Evolutionary conservation across 257 asterid genomes (phyloP), one percentile per base, ranked within the genome.

Genomic region (Hygrophila difformis): DNA sequence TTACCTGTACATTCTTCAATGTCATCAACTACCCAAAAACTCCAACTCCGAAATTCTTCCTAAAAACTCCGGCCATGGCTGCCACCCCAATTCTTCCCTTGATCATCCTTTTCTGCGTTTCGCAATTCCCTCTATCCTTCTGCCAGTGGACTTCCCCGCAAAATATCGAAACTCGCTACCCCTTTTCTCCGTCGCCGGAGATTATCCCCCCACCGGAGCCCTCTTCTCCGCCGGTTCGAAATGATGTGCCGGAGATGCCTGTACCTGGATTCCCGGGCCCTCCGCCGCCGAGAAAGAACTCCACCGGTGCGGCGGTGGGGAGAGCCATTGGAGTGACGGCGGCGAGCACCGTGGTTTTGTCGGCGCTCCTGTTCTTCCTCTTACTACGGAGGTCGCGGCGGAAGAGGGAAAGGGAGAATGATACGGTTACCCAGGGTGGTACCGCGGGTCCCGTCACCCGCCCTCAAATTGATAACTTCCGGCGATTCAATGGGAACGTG

Each of bases 321-420:
- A 71, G 51, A 11, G 91, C 94, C 35, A 62, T 87, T 42, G 93
- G 80, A 0, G 68, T 49, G 18, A 79, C 94, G 0, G 93, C 81
- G 1, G 91, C 89, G 0, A 42, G 67, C 50, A 67, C 89, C 8
- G 17, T 81, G 12, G 69, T 73, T 33, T 3, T 78, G 3, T 68
- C 84, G 0, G 93, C 43, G 29, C 45, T 84, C 1, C 33, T 68
- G 9, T 66, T 80, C 65, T 63, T 80, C 28, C 5, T 84, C 0
- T 47, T 80, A 8, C 9, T 49, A 0, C 39, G 66, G 55, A 62
- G 59, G 18, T 64, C 72, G 3, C 59, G 72, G 4, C 47, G 75
- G 14, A 73, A 65, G 74, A 59, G 61, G 42, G 65, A 46, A 6
- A 56, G 22, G 19, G 55, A 47, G 5, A 56, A 7, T 1, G 35